phyloP scores from a whole-genome alignment of 208 protist species.

The Trypanosoma caninum region DNA sequence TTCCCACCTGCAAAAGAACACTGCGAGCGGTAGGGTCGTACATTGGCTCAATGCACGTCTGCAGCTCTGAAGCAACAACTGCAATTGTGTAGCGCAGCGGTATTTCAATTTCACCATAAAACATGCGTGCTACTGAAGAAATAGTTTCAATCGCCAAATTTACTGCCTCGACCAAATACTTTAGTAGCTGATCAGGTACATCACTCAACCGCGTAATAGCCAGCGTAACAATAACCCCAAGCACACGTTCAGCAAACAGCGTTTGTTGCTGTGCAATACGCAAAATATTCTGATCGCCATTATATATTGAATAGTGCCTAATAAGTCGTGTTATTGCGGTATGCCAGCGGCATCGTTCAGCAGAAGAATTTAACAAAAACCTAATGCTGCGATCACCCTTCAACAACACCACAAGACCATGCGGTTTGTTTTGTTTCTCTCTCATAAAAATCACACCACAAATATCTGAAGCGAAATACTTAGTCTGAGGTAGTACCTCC shows the following conservation, averaged over 20 bases:
- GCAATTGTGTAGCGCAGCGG: constrained; percentile 60
- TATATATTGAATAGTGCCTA: constrained; percentile 54
- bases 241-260: constrained; percentile 33
- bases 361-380: constrained; percentile 62
- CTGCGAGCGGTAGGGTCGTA: constrained; percentile 71
- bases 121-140: constrained; percentile 39
- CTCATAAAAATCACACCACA: constrained; percentile 63
- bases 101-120: constrained; percentile 37
- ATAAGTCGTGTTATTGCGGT: constrained; percentile 69
- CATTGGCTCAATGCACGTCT: constrained; percentile 25
- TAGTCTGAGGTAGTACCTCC: constrained; percentile 42
- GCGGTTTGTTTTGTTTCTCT: constrained; percentile 83
- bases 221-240: constrained; percentile 67
- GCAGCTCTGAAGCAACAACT: constrained; percentile 28
- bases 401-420: constrained; percentile 61
- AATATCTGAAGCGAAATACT: constrained; percentile 49
- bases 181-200: constrained; percentile 62
- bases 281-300: constrained; percentile 50
- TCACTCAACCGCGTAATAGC: constrained; percentile 41
- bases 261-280: constrained; percentile 44
- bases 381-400: constrained; percentile 40
- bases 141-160: constrained; percentile 61
- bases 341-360: constrained; percentile 71
- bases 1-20: constrained; percentile 51
- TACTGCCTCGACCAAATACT: constrained; percentile 81